Conservation (phyloP, 306 rosid species). For the Gastrolobium villosum region DNA sequence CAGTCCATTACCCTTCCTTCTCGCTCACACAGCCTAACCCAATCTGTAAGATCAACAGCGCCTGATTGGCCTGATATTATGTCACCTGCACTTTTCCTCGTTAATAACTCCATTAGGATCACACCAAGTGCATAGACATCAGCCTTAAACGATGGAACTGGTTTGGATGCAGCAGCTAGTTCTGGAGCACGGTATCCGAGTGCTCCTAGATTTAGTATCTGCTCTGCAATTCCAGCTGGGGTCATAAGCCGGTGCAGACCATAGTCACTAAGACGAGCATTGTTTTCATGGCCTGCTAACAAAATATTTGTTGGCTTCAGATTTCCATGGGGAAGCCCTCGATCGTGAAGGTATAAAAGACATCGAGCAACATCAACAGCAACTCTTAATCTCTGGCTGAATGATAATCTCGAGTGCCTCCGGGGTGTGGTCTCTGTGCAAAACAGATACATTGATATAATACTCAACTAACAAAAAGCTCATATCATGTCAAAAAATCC, state of each 20-base stretch:
- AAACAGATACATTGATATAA: conserved; percentile 51
- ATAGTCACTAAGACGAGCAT: conserved; percentile 76
- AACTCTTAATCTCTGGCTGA: conserved; percentile 83
- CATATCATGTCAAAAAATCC: conserved; percentile 38
- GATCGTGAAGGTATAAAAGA: conserved; percentile 85
- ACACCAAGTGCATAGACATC: conserved; percentile 96
- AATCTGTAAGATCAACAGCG: conserved; percentile 97
- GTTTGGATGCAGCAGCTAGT: conserved; percentile 77
- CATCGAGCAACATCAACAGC: conserved; percentile 85
- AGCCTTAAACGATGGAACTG: conserved; percentile 87
- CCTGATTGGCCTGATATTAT: conserved; percentile 96
- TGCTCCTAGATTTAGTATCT: conserved; percentile 93
- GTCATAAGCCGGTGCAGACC: conserved; percentile 97
- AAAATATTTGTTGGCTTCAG: conserved; percentile 87
- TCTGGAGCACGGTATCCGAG: conserved; percentile 97
- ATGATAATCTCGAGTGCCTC: conserved; percentile 83
- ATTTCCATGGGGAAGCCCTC: conserved; percentile 96
- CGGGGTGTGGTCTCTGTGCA: conserved; percentile 91
- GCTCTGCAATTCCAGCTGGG: conserved; percentile 87
- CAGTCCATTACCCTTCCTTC: conserved; percentile 98
- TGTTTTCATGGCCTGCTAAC: conserved; percentile 72
- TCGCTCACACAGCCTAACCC: conserved; percentile 95
- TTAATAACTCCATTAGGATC: conserved; percentile 89
- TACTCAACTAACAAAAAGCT: conserved; percentile 40
- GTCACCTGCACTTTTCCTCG: conserved; percentile 97